Evolutionary conservation across 179 eudicot genomes (phyloP), one percentile per base, ranked within the genome.

Genomic region (Silene vulgaris): DNA sequence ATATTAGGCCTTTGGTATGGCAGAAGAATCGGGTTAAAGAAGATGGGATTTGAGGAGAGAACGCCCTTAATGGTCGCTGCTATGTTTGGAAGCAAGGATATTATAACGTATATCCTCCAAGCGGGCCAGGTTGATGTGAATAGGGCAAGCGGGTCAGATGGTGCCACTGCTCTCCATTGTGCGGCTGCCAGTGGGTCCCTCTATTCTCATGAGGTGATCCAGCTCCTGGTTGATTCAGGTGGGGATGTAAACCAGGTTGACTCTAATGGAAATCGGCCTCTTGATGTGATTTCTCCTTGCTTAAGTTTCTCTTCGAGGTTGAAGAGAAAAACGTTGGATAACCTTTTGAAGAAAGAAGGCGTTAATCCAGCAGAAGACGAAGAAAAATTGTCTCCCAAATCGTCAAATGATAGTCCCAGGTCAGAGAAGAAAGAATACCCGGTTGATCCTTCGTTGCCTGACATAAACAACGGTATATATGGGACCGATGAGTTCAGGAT

Each of bases 401-500:
- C 29, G 73, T 63, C 20, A 19, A 76, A 43, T 82, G 87, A 85
- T 64, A 77, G 80, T 68, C 80, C 69, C 66, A 89, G 83, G 76
- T 69, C 56, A 30, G 89, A 87, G 81, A 90, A 82, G 90, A 93
- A 89, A 80, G 97, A 91, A 76, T 90, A 88, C 76, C 91, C 97
- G 2, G 50, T 91, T 65, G 97, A 93, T 75, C 87, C 91, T 4
- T 87, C 97, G 1, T 78, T 93, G 13, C 98, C 98, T 1, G 98
- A 93, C 75, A 90, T 93, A 11, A 91, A 90, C 72, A 84, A 83
- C 14, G 98, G 96, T 26, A 81, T 93, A 17, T 93, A 89, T 71
- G 89, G 89, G 13, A 87, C 96, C 0, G 97, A 91, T 80, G 97
- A 93, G 80, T 93, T 93, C 71, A 82, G 98, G 79, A 93, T 93